Evolutionary conservation across 2,329 filamentous ascomycete species (phyloP).

Genomic region (Coniochaeta pulveracea): DNA sequence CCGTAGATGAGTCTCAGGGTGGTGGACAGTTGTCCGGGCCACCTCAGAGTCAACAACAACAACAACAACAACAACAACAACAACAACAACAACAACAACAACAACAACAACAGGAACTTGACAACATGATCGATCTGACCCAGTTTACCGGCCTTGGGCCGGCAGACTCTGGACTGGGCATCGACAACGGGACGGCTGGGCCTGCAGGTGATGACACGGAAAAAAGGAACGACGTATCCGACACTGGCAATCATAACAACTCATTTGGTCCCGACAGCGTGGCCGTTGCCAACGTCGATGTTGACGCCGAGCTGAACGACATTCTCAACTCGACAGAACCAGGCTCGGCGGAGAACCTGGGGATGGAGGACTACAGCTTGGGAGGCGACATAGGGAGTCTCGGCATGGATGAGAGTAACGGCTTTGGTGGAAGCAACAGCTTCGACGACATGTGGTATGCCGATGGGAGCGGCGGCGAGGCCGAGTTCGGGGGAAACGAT

Average conservation of each 20-base stretch:
- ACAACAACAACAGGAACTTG: too few relatives aligned
- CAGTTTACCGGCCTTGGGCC: too few relatives aligned
- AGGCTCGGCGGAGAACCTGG: constrained; percentile 25
- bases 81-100: background rate
- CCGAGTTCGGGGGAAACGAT: constrained; percentile 20
- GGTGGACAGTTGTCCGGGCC: constrained; percentile 11
- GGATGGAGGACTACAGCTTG: constrained; percentile 30
- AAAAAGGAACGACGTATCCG: too few relatives aligned
- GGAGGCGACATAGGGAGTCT: constrained; percentile 22
- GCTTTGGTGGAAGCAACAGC: too few relatives aligned
- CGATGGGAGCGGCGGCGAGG: constrained; percentile 23
- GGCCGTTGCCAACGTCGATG: constrained; percentile 7
- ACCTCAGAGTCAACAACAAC: constrained; percentile 5
- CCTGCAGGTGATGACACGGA: too few relatives aligned
- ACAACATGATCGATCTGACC: too few relatives aligned
- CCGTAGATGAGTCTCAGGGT: constrained; percentile 28
- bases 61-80: background rate
- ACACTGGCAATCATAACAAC: too few relatives aligned
- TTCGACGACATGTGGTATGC: constrained; percentile 41
- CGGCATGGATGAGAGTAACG: constrained; percentile 23
- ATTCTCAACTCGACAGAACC: constrained; percentile 27
- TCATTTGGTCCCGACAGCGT: too few relatives aligned
- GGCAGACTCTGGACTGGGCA: too few relatives aligned
- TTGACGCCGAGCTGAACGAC: constrained; percentile 28
- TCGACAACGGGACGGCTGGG: too few relatives aligned